These are phyloP conservation scores for Baeospora myosura DNA, from an alignment of 1,284 basidiomycete species.

Conservation along the genomic window DNA sequence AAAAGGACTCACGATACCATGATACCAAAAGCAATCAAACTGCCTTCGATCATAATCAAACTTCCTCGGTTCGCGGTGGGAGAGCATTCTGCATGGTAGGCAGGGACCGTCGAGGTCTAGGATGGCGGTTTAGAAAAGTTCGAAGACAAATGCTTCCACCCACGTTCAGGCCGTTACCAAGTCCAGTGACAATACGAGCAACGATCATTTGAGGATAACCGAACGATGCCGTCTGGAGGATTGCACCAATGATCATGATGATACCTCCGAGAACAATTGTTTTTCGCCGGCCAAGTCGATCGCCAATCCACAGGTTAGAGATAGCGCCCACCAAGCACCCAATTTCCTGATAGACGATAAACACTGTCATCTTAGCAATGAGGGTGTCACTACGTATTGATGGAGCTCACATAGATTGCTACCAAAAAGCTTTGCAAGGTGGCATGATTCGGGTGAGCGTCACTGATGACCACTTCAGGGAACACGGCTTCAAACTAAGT, in stretches of 20 bases:
- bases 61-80: constrained; percentile 54
- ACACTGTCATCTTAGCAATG: too few species aligned
- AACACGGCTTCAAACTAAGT: constrained; percentile 45
- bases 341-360: too few species aligned
- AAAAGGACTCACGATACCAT: constrained; percentile 50
- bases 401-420: constrained; percentile 41
- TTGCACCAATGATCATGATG: constrained; percentile 67
- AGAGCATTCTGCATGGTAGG: constrained; percentile 62
- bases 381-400: too few species aligned
- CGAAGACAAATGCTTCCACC: constrained; percentile 13
- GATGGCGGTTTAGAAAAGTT: background rate
- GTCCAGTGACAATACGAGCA: constrained; percentile 54
- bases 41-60: constrained; percentile 64
- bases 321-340: constrained; percentile 62
- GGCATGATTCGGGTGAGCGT: constrained; percentile 34
- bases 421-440: constrained; percentile 50
- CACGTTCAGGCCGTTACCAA: constrained; percentile 66
- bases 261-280: constrained; percentile 57
- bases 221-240: constrained; percentile 57
- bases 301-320: constrained; percentile 53
- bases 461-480: constrained; percentile 33
- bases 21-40: constrained; percentile 63
- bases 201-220: constrained; percentile 53
- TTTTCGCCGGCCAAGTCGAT: constrained; percentile 58
- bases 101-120: constrained; percentile 56